Conservation (phyloP, 2,329 filamentous ascomycete species). For the Verticillium tricorpus region DNA sequence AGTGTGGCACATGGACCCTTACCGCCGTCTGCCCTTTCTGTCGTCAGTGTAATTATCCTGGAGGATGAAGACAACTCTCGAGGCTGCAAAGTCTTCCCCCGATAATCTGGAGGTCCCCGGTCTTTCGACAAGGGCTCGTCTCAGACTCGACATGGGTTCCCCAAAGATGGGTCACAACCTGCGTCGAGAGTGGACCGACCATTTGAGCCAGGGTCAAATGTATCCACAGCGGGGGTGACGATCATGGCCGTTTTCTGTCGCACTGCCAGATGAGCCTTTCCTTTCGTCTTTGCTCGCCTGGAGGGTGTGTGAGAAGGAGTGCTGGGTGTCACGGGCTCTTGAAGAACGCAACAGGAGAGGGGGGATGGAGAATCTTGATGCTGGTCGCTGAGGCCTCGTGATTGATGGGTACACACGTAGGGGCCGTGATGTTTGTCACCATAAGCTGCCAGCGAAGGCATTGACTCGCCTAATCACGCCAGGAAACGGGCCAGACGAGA, state of each 20-base stretch:
- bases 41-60: not conserved
- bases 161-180: conserved; percentile 16
- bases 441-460: not conserved
- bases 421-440: not conserved
- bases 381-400: not conserved
- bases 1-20: not conserved
- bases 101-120: conserved; percentile 4
- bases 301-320: not conserved
- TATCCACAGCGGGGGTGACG: conserved; percentile 20
- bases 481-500: not conserved
- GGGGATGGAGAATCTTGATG: not conserved
- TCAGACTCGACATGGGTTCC: conserved; percentile 29
- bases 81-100: not conserved
- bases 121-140: conserved; percentile 22
- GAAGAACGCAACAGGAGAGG: not conserved
- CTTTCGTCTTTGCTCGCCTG: not conserved
- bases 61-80: not conserved
- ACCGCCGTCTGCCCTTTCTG: not conserved
- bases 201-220: conserved; percentile 12
- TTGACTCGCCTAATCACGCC: not conserved
- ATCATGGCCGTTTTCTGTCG: conserved; percentile 21
- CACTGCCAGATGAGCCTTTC: not conserved
- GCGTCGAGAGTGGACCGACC: not conserved
- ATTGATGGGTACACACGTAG: not conserved
- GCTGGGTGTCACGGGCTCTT: not conserved